Percentiles rank a stretch among this genome's conserved stretches.
Conservation (phyloP, 2,329 filamentous ascomycete genomes). For the Ophiostoma montium region DNA sequence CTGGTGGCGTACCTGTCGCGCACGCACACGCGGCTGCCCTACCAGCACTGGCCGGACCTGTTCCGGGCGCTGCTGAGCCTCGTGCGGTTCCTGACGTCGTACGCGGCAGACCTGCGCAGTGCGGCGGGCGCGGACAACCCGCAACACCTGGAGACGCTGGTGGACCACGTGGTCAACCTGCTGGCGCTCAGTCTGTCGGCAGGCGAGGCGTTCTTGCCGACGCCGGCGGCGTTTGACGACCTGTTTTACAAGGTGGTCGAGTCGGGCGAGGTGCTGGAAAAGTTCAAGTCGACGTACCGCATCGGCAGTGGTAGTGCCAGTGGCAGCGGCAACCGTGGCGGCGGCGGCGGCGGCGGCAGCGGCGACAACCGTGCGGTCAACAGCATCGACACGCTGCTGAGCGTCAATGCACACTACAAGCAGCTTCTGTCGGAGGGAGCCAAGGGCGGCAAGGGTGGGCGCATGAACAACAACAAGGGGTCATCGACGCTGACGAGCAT, state of each 20-base stretch:
- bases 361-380: slow-evolving; percentile 23
- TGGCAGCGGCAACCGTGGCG: too few species aligned
- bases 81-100: slow-evolving; percentile 79
- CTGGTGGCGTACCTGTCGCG: slow-evolving; percentile 73
- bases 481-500: slow-evolving; percentile 61
- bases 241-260: slow-evolving; percentile 98
- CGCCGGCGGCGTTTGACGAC: slow-evolving; percentile 80
- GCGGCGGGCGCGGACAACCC: slow-evolving; percentile 24
- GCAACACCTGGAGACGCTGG: slow-evolving; percentile 55
- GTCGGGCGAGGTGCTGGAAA: slow-evolving; percentile 65
- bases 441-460: slow-evolving; percentile 25
- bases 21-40: slow-evolving; percentile 64
- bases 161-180: slow-evolving; percentile 67
- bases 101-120: slow-evolving; percentile 58
- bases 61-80: slow-evolving; percentile 82
- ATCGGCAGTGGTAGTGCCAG: slow-evolving; percentile 26
- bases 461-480: slow-evolving; percentile 8
- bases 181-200: slow-evolving; percentile 71
- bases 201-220: slow-evolving; percentile 83
- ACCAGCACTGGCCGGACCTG: slow-evolving; percentile 86
- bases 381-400: slow-evolving; percentile 74
- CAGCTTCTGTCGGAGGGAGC: slow-evolving; percentile 50
- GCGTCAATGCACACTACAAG: slow-evolving; percentile 75
- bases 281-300: slow-evolving; percentile 67
- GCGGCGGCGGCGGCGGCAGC: slow-evolving; percentile 24